Percentiles rank a stretch among this genome's conserved stretches.
Evolutionary conservation across 129 eudicot genomes (phyloP).

Genomic region (Scalesia atractyloides): DNA sequence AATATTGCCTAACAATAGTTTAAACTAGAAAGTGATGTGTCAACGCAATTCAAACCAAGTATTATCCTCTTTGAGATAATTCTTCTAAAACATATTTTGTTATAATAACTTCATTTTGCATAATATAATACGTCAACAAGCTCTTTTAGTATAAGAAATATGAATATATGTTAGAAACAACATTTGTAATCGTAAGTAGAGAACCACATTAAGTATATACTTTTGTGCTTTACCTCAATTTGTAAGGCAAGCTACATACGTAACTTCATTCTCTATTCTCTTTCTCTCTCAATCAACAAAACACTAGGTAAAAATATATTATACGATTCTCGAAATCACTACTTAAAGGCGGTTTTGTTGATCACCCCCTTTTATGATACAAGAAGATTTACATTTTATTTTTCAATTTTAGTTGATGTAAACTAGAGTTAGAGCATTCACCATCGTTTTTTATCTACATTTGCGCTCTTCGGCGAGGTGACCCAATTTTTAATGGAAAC

Average conservation of each 20-base stretch:
- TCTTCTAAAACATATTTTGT: neutral
- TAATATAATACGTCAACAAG: conserved; percentile 1
- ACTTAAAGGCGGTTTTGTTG: too few relatives aligned
- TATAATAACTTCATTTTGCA: neutral
- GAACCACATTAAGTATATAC: too few relatives aligned
- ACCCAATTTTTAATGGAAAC: too few relatives aligned
- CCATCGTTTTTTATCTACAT: too few relatives aligned
- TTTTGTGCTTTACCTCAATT: too few relatives aligned
- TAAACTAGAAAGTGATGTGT: neutral
- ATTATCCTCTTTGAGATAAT: neutral
- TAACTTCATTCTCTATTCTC: too few relatives aligned
- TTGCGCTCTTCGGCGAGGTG: too few relatives aligned
- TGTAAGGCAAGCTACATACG: too few relatives aligned
- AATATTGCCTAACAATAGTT: neutral
- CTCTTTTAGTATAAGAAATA: neutral
- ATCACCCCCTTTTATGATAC: neutral
- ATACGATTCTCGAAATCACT: too few relatives aligned
- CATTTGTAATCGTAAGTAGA: neutral
- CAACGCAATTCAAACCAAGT: conserved; percentile 14
- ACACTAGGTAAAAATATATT: too few relatives aligned
- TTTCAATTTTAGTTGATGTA: neutral
- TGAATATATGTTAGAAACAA: neutral
- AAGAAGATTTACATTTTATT: neutral
- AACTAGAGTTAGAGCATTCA: neutral
- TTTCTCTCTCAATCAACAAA: too few relatives aligned